Evolutionary conservation across 177 flowering plant genomes (phyloP).

Genomic region (Tripterygium wilfordii): DNA sequence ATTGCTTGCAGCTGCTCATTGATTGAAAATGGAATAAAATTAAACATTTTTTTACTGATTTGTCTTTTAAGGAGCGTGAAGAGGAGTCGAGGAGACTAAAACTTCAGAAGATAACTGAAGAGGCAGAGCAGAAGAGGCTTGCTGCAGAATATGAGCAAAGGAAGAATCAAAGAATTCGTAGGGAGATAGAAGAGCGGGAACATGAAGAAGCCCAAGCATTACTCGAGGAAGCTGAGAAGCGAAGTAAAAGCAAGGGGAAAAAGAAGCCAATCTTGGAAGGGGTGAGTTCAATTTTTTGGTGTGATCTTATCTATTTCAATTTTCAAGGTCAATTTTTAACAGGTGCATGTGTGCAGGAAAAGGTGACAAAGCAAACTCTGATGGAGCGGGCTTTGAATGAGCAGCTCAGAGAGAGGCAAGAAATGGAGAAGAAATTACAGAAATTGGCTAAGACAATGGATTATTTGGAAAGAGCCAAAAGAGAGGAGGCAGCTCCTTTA

Average conservation of each 20-base stretch:
- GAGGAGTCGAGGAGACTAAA: constrained; percentile 74
- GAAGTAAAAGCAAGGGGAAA: constrained; percentile 62
- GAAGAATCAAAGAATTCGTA: constrained; percentile 60
- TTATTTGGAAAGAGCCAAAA: constrained; percentile 85
- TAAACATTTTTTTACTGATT: too few species aligned
- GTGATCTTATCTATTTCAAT: too few species aligned
- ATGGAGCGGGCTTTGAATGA: constrained; percentile 74
- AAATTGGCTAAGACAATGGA: constrained; percentile 91
- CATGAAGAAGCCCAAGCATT: constrained; percentile 74
- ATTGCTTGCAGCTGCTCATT: too few species aligned
- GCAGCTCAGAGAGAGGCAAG: constrained; percentile 81
- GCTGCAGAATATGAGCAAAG: constrained; percentile 66
- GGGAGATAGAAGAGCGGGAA: constrained; percentile 81
- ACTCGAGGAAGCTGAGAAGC: constrained; percentile 69
- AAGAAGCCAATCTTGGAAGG: constrained; percentile 80
- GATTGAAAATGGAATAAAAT: too few species aligned
- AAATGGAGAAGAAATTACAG: constrained; percentile 88
- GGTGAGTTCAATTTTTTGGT: constrained; percentile 60
- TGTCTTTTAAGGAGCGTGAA: constrained; percentile 71
- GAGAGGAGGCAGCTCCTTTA: constrained; percentile 89
- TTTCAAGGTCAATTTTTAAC: too few species aligned
- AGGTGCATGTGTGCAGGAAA: constrained; percentile 45
- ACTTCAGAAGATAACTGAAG: constrained; percentile 69
- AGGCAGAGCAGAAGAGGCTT: constrained; percentile 82
- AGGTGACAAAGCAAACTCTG: constrained; percentile 65